These are phyloP conservation scores for Dissoconium aciculare DNA, from an alignment of 2,329 filamentous ascomycete species.

Conservation along the genomic window DNA sequence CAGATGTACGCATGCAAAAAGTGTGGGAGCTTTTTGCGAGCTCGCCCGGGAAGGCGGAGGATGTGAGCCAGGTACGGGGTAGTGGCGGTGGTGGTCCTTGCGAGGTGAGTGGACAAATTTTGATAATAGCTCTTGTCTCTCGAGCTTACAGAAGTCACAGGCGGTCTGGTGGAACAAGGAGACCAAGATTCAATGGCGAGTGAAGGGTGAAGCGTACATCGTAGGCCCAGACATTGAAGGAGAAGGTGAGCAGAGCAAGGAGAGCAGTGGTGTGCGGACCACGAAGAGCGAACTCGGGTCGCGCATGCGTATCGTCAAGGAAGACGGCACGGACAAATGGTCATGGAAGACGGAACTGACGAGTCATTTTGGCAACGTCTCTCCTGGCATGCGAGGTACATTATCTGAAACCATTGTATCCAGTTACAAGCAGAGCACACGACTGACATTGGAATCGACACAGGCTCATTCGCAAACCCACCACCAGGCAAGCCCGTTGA, in stretches of 20 bases:
- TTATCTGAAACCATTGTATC: constrained; percentile 4
- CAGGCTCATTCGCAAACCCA: constrained; percentile 49
- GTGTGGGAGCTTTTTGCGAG: constrained; percentile 51
- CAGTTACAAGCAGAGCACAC: neutral
- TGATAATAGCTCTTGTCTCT: too few relatives aligned
- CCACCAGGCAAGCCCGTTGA: constrained; percentile 34
- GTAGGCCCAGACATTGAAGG: constrained; percentile 53
- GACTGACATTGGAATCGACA: constrained; percentile 5
- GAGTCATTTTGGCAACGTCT: constrained; percentile 78
- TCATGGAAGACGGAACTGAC: constrained; percentile 68
- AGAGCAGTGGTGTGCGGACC: constrained; percentile 40
- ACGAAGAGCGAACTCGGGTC: constrained; percentile 45
- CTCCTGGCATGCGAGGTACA: constrained; percentile 59
- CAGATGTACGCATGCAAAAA: constrained; percentile 79
- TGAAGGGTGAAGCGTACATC: constrained; percentile 62
- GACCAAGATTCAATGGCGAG: constrained; percentile 57
- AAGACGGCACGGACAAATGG: constrained; percentile 42
- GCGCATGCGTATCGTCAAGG: constrained; percentile 46
- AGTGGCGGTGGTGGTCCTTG: constrained; percentile 52
- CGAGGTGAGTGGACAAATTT: too few relatives aligned
- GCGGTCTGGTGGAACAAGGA: neutral
- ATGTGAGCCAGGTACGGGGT: constrained; percentile 30
- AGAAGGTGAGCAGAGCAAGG: constrained; percentile 30
- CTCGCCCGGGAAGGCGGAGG: constrained; percentile 32
- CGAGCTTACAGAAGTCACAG: too few relatives aligned